These are phyloP conservation scores for Ganoderma sinense DNA, from an alignment of 1,284 basidiomycete species.

Conservation along the genomic window DNA sequence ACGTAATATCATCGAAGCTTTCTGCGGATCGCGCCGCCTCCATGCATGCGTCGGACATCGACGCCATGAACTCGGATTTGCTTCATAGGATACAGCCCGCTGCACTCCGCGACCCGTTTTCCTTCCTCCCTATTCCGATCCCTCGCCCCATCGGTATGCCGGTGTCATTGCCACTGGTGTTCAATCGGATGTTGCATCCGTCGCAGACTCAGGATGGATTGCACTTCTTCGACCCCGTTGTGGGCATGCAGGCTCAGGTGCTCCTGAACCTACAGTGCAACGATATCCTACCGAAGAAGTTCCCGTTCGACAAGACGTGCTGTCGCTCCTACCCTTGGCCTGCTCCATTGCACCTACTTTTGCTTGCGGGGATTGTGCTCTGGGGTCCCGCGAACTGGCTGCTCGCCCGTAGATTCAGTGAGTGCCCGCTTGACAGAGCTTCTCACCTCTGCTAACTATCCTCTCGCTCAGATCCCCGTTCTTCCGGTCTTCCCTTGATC, in stretches of 20 bases:
- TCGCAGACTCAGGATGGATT: constrained; percentile 84
- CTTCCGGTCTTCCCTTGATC: constrained; percentile 47
- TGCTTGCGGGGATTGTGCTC: constrained; percentile 59
- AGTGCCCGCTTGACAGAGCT: constrained; percentile 12
- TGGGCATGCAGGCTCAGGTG: constrained; percentile 78
- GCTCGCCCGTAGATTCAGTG: constrained; percentile 44
- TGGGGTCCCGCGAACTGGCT: constrained; percentile 66
- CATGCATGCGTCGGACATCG: constrained; percentile 80
- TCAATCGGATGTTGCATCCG: constrained; percentile 80
- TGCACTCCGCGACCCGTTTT: constrained; percentile 38
- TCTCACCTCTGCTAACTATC: not conserved
- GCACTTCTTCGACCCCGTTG: constrained; percentile 75
- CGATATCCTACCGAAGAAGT: constrained; percentile 70
- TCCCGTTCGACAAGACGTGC: constrained; percentile 84
- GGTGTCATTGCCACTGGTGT: constrained; percentile 73
- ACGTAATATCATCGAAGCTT: constrained; percentile 66
- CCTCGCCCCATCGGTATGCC: constrained; percentile 41
- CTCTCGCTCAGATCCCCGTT: constrained; percentile 34
- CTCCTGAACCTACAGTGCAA: constrained; percentile 88
- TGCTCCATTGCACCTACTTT: constrained; percentile 63
- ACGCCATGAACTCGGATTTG: constrained; percentile 89
- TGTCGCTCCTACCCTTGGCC: constrained; percentile 81
- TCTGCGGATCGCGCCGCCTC: constrained; percentile 67
- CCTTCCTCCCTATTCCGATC: constrained; percentile 36
- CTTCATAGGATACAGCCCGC: constrained; percentile 68